Base-by-base conservation (phyloP, 768 basidiomycete species). In the Zangia roseola region DNA sequence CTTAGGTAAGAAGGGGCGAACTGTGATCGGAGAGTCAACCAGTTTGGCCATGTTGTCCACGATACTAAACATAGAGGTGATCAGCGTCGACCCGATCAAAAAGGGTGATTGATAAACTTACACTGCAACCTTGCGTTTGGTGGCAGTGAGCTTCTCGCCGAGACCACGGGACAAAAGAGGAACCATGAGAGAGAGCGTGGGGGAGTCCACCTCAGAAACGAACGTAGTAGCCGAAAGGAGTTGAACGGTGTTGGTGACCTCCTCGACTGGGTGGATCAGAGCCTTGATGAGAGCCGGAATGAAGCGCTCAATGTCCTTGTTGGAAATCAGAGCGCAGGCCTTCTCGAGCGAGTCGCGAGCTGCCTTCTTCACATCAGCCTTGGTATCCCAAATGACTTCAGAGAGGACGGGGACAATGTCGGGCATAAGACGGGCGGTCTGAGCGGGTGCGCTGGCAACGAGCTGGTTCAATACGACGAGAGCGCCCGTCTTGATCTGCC, bases 31-130 rank as follows among this genome's bases (percentile, higher is more conserved):
- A 23, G 92, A 95, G 75, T 95, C 94, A 65, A 97, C 94, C 64
- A 97, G 85, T 77, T 97, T 97, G 65, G 94, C 71, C 94, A 97
- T 97, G 83, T 97, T 97, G 76, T 97, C 94, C 65, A 89, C 80
- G 57, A 97, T 97, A 62, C 87, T 91, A 72, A 43, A 64, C 43
- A 63, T 59, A 49, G 28, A 43, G 28, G 43, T 49, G 41, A 56
- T 47, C 58, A 64, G 26, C 34, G 37, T 34, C 40, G 47, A 53
- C 54, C 47, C 45, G 52, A 57, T 43, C 47, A 50, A 43, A 51
- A 35, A n/a, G 28, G 21, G 21, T 1, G 5, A 1, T 13, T 38
- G 44, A 54, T 31, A n/a, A 8, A 77, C 87, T 57, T 77, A 89
- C 86, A 97, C 94, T 62, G 92, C 93, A 63, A 97, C 94, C 76